Evolutionary conservation across 371 early-diverging fungal species (phyloP).

Genomic region (Circinella minor): DNA sequence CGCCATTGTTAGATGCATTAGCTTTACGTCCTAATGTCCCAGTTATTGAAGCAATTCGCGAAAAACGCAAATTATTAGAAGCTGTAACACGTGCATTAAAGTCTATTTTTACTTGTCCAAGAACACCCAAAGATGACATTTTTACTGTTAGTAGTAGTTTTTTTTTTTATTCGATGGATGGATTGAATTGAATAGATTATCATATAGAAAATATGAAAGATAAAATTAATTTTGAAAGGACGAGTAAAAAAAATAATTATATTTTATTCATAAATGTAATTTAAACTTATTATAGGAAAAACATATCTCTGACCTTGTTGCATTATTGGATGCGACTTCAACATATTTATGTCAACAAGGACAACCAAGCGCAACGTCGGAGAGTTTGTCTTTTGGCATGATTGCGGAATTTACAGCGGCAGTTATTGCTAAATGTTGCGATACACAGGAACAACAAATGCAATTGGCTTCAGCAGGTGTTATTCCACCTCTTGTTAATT

Average conservation of each 20-base stretch:
- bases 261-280: not conserved
- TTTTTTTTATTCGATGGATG: not conserved
- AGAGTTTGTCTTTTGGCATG: conserved; percentile 57
- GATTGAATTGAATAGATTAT: too few relatives aligned
- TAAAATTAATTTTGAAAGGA: too few relatives aligned
- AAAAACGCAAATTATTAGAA: conserved; percentile 65
- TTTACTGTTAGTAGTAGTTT: conserved; percentile 38
- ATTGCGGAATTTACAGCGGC: conserved; percentile 73
- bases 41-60: conserved; percentile 38
- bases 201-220: too few relatives aligned
- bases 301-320: conserved; percentile 42
- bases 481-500: conserved; percentile 61
- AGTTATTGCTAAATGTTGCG: conserved; percentile 70
- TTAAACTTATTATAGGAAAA: conserved; percentile 30
- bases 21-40: conserved; percentile 47
- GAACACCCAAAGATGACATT: conserved; percentile 59
- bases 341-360: conserved; percentile 28
- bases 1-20: conserved; percentile 65
- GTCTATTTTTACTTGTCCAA: conserved; percentile 70
- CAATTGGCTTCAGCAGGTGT: conserved; percentile 65
- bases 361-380: conserved; percentile 34
- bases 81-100: conserved; percentile 77
- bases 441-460: conserved; percentile 64
- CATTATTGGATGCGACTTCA: conserved; percentile 36
- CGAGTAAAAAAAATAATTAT: too few relatives aligned